Evolutionary conservation across 805 yeast species (phyloP), one percentile per base, ranked within the genome.

Genomic region (Hermanozyma aechmeae): DNA sequence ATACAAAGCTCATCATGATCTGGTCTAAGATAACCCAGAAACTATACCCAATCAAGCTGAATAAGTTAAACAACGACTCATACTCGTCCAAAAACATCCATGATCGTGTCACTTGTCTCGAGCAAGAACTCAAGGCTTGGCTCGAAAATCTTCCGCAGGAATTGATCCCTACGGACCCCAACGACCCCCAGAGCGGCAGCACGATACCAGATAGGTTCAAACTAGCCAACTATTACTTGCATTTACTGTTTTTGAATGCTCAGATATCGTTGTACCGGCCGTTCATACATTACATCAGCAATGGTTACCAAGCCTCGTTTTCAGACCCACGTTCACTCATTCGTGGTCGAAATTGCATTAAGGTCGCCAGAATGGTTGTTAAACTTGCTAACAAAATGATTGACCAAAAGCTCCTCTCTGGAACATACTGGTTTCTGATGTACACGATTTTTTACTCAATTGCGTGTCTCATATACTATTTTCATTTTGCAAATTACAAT

Each of bases 401-500:
- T 37, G 68, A 72, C 39, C 73, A 76, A 37, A 67, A 77, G 33
- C 64, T 83, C 51, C 58, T 86, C 23, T 73, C 77, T 39, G 95
- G 95, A 1, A 81, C 92, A 2, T 87, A 86, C 48, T 85, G 95
- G 95, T 86, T 84, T 48, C 76, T 92, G 5, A 80, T 82, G 46
- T 86, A 86, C 51, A 83, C 95, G 0, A 79, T 86, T 4, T 86
- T 85, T 50, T 84, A 83, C 55, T 77, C 93, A 3, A 85, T 85
- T 35, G 93, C 95, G 1, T 81, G 94, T 46, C 61, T 85, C 42
- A 80, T 83, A 12, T 83, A 79, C 45, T 84, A 85, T 48, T 79
- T 73, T 32, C 89, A 82, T 51, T 61, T 57, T 48, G 67, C 66
- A 8, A 52, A 53, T 31, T 53, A 53, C 38, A 40, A 40, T 30